These are phyloP conservation scores for Cyclocybe aegerita DNA, from an alignment of 768 basidiomycete species.

Conservation along the genomic window DNA sequence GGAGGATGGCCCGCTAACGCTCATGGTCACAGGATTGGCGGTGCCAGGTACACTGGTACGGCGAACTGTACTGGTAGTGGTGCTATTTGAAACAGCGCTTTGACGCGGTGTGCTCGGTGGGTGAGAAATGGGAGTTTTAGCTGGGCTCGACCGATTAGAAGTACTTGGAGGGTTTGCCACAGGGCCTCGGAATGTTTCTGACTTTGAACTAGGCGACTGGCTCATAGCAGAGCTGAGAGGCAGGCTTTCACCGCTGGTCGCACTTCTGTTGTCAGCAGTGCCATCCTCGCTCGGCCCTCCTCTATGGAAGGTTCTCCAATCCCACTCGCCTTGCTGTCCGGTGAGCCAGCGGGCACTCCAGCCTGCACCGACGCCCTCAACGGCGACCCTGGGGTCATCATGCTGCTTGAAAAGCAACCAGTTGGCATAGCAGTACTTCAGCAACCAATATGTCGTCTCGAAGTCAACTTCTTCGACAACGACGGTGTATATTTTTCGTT, in stretches of 20 bases:
- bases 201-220: conserved; percentile 28
- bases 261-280: conserved; percentile 44
- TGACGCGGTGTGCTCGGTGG: conserved; percentile 6
- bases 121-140: conserved; percentile 21
- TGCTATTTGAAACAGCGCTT: conserved; percentile 1
- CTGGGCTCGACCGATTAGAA: conserved; percentile 18
- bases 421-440: conserved; percentile 76
- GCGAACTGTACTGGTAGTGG: too few species aligned
- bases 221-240: conserved; percentile 26
- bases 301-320: conserved; percentile 64
- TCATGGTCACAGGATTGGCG: conserved; percentile 18
- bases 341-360: conserved; percentile 62
- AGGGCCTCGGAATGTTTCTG: conserved; percentile 23
- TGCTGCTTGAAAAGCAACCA: conserved; percentile 69
- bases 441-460: conserved; percentile 74
- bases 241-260: conserved; percentile 51
- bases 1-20: conserved; percentile 18
- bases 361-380: conserved; percentile 66
- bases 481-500: conserved; percentile 60
- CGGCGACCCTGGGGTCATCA: conserved; percentile 67
- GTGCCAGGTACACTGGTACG: conserved; percentile 18
- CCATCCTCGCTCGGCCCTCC: conserved; percentile 28
- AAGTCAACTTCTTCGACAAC: conserved; percentile 81
- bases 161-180: conserved; percentile 18
- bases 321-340: conserved; percentile 57